These are phyloP conservation scores for Trichosporon sp. DNA, from an alignment of 1,284 basidiomycete species.

Conservation along the genomic window DNA sequence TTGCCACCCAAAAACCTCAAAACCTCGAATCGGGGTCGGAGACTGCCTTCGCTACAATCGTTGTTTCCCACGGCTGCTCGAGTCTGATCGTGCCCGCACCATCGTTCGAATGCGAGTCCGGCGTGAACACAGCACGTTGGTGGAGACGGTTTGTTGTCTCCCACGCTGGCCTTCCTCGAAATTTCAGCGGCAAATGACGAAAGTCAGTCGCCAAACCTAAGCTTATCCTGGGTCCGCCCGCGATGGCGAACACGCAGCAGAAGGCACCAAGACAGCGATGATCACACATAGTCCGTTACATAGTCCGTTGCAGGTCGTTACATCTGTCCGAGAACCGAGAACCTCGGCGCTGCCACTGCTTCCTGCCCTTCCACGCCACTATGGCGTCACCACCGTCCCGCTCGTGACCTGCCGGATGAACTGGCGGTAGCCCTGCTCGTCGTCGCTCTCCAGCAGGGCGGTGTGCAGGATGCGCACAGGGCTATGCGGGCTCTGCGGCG, in stretches of 20 bases:
- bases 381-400: conserved; percentile 14
- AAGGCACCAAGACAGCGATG: neutral
- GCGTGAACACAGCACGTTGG: no score
- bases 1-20: no score
- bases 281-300: neutral
- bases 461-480: conserved; percentile 29
- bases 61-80: neutral
- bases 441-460: conserved; percentile 42
- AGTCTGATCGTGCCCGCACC: no score
- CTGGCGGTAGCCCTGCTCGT: conserved; percentile 41
- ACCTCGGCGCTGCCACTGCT: no score
- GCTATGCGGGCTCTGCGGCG: conserved; percentile 4
- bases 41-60: neutral
- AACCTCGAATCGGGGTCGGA: neutral
- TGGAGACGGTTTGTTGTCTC: no score
- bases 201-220: neutral
- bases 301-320: no score
- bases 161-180: no score
- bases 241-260: no score
- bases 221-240: neutral
- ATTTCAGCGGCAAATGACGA: no score
- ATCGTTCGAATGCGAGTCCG: no score
- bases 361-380: no score
- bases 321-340: no score
- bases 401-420: conserved; percentile 41